Evolutionary conservation across 108 stramenopile genomes (phyloP), one percentile per base, ranked within the genome.

Genomic region (Nannochloropsis salina): DNA sequence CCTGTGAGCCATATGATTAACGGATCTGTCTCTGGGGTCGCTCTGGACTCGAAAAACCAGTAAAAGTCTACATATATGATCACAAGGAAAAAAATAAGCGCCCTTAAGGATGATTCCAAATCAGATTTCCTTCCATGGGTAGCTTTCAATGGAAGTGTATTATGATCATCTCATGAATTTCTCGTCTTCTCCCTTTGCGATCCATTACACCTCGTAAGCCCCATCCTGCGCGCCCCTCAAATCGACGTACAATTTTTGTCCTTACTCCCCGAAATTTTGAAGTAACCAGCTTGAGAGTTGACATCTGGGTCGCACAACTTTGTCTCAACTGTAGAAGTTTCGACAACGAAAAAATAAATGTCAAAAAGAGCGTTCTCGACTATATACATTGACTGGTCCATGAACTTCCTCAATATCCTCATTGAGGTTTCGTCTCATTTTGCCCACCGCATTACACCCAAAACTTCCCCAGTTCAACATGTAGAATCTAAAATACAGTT

Each of bases 1-100:
- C 96, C 98, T 9, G 96, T 97, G 83, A 98, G 92, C 98, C 98
- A 98, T 1, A 97, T 89, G 9, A 97, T 90, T 43, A 97, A 89
- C 1, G 98, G 98, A 83, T 92, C 94, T 15, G 21, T 47, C 40
- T 44, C 84, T 8, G 91, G 89, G 88, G 41, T 89, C 44, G 86
- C 91, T 61, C 80, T 79, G 22, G 80, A 86, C 86, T 97, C 96
- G 90, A 95, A 96, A 90, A 98, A 93, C 96, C 98, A 98, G 88
- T 92, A 97, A 88, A 97, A 98, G 86, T 96, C 83, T 74, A 43
- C 83, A 92, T 83, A 97, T 93, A 89, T 96, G 94, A 89, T 96
- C 91, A 83, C 91, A 83, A 82, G 91, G 91, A 86, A 40, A 91
- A 31, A 31, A 31, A 31, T 31, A 31, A 31, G 31, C 0, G 0